phyloP scores from a whole-genome alignment of 176 grass and related monocot species.

The Musa troglodytarum region DNA sequence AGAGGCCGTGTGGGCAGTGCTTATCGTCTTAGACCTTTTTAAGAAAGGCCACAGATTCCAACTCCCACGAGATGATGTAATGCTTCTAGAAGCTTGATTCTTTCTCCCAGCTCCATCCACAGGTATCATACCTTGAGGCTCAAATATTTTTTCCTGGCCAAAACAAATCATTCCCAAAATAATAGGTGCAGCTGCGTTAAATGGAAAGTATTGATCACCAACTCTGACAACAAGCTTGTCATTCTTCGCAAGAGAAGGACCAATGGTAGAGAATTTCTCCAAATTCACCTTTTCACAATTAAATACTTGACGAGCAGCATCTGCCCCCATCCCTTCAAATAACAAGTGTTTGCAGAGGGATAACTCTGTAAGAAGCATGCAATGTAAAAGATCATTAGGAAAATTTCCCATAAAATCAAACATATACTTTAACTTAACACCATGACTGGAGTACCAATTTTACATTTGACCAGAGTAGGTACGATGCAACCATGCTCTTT shows the following conservation, averaged over 20 bases:
- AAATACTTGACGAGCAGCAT: slow-evolving; percentile 63
- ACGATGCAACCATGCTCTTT: too few relatives aligned
- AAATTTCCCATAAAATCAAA: not conserved
- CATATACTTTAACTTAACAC: too few relatives aligned
- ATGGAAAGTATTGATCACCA: slow-evolving; percentile 58
- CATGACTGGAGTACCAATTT: not conserved
- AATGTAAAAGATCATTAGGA: slow-evolving; percentile 8
- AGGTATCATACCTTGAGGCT: slow-evolving; percentile 63
- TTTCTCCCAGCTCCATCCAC: slow-evolving; percentile 41
- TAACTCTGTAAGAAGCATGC: slow-evolving; percentile 51
- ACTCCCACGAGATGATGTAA: slow-evolving; percentile 37
- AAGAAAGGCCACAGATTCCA: slow-evolving; percentile 93
- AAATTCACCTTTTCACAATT: slow-evolving; percentile 64
- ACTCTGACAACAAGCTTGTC: slow-evolving; percentile 74
- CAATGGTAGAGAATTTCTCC: slow-evolving; percentile 54
- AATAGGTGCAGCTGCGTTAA: slow-evolving; percentile 49
- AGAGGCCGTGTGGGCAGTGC: slow-evolving; percentile 19
- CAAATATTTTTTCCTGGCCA: slow-evolving; percentile 53
- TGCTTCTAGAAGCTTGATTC: slow-evolving; percentile 21
- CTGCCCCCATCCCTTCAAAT: slow-evolving; percentile 65
- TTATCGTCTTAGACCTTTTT: slow-evolving; percentile 54
- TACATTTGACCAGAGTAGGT: too few relatives aligned
- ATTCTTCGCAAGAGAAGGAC: slow-evolving; percentile 52
- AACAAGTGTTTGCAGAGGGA: slow-evolving; percentile 71
- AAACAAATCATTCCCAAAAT: slow-evolving; percentile 59